Percentiles rank a stretch among this genome's conserved stretches.
These are phyloP conservation scores for Moricandia arvensis DNA, from an alignment of 345 rosid genomes.

Conservation along the genomic window DNA sequence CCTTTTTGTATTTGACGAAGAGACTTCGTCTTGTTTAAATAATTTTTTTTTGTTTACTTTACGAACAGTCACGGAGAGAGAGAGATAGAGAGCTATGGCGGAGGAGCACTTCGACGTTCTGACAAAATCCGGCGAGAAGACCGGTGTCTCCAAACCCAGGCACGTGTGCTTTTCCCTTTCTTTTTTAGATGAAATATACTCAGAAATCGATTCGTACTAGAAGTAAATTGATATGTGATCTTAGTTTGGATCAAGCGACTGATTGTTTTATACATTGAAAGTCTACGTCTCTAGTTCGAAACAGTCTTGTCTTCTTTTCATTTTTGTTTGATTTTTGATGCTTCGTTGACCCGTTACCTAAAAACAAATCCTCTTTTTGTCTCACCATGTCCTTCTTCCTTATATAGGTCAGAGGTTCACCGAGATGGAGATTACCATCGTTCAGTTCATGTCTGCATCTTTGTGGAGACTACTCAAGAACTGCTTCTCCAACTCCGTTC, in stretches of 20 bases:
- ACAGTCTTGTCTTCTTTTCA: too few species aligned
- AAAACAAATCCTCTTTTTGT: too few species aligned
- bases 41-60: too few species aligned
- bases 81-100: constrained; percentile 21
- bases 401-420: constrained; percentile 66
- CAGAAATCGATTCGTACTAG: not conserved
- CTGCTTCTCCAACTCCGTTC: constrained; percentile 78
- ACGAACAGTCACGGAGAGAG: not conserved
- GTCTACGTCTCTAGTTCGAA: not conserved
- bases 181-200: not conserved
- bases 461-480: constrained; percentile 72
- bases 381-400: not conserved
- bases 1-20: too few species aligned
- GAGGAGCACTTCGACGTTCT: constrained; percentile 77
- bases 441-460: constrained; percentile 87
- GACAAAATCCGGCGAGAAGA: constrained; percentile 57
- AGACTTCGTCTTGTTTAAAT: too few species aligned
- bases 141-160: constrained; percentile 81
- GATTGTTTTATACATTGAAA: not conserved
- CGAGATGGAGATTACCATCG: constrained; percentile 90
- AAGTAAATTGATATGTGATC: not conserved
- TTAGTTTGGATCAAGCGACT: not conserved
- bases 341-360: constrained; percentile 10
- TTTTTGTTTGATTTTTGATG: not conserved
- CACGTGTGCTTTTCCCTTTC: constrained; percentile 29